These are phyloP conservation scores for Alternaria panax DNA, from an alignment of 2,329 filamentous ascomycete species.

Conservation along the genomic window DNA sequence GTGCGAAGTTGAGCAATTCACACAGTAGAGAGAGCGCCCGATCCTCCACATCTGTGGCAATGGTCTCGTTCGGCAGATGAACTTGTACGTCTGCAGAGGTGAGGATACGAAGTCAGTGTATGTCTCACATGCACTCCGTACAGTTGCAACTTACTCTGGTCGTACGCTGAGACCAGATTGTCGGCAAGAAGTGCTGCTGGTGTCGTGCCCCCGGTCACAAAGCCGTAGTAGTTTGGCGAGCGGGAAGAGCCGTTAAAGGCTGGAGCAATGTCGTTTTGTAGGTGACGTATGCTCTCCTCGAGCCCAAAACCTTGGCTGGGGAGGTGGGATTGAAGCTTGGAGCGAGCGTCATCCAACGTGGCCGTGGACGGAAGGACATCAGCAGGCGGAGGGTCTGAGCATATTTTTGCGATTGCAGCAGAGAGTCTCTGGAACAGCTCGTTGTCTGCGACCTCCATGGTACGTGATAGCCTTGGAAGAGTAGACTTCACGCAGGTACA, in stretches of 20 bases:
- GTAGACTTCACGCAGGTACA: not conserved
- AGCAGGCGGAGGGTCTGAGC: slow-evolving; percentile 24
- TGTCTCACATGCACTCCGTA: too few relatives aligned
- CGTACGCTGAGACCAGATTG: slow-evolving; percentile 78
- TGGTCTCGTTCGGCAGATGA: slow-evolving; percentile 77
- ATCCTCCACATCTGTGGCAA: slow-evolving; percentile 79
- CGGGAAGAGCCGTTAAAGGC: slow-evolving; percentile 71
- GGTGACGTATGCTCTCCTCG: slow-evolving; percentile 52
- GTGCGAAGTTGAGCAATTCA: slow-evolving; percentile 69
- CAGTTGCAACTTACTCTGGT: too few relatives aligned
- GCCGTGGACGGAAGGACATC: slow-evolving; percentile 47
- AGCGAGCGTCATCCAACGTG: slow-evolving; percentile 41
- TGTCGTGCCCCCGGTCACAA: slow-evolving; percentile 83
- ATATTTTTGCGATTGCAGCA: slow-evolving; percentile 33
- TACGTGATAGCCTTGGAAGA: not conserved
- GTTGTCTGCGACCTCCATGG: slow-evolving; percentile 22
- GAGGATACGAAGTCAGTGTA: too few relatives aligned
- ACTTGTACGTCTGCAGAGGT: slow-evolving; percentile 83
- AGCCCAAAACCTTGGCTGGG: slow-evolving; percentile 54
- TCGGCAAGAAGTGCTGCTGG: slow-evolving; percentile 84
- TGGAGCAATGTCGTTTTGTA: slow-evolving; percentile 56
- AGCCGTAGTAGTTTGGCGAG: slow-evolving; percentile 72
- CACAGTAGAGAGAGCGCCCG: slow-evolving; percentile 73
- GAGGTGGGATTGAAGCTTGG: slow-evolving; percentile 48
- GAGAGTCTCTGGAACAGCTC: slow-evolving; percentile 30